Percentiles rank a stretch among this genome's conserved stretches.
phyloP scores from a whole-genome alignment of 2,329 filamentous ascomycete species.

The Beauveria rudraprayagi region DNA sequence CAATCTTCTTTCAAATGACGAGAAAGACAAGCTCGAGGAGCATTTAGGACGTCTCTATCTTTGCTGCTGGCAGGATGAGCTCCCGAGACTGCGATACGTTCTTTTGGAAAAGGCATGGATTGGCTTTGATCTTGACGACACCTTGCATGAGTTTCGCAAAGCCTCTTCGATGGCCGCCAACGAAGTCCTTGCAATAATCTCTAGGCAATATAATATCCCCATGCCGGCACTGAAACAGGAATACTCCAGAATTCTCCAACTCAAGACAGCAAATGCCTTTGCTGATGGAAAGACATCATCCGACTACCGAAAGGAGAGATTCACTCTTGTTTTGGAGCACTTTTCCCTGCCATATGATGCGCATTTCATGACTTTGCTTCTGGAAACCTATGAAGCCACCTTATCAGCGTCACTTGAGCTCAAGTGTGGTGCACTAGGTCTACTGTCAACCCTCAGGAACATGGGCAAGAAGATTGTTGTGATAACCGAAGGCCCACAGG shows the following conservation, averaged over 20 bases:
- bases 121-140: constrained; percentile 42
- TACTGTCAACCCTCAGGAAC: constrained; percentile 26
- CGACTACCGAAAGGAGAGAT: constrained; percentile 30
- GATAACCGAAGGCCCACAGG: constrained; percentile 39
- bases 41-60: background rate
- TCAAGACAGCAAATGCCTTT: constrained; percentile 32
- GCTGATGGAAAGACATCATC: constrained; percentile 34
- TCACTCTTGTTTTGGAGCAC: constrained; percentile 20
- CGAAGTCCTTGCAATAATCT: constrained; percentile 19
- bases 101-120: constrained; percentile 27
- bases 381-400: background rate
- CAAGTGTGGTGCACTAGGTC: background rate
- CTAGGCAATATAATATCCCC: background rate
- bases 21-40: background rate
- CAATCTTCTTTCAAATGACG: background rate
- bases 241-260: background rate
- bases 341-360: constrained; percentile 20
- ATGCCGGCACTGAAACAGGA: background rate
- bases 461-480: constrained; percentile 32
- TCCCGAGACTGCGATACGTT: constrained; percentile 6
- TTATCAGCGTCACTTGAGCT: background rate
- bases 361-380: background rate
- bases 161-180: constrained; percentile 29
- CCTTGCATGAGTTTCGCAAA: constrained; percentile 37
- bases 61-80: background rate